Conservation (phyloP, 192 early-diverging fungal species). For the Linnemannia elongata region DNA sequence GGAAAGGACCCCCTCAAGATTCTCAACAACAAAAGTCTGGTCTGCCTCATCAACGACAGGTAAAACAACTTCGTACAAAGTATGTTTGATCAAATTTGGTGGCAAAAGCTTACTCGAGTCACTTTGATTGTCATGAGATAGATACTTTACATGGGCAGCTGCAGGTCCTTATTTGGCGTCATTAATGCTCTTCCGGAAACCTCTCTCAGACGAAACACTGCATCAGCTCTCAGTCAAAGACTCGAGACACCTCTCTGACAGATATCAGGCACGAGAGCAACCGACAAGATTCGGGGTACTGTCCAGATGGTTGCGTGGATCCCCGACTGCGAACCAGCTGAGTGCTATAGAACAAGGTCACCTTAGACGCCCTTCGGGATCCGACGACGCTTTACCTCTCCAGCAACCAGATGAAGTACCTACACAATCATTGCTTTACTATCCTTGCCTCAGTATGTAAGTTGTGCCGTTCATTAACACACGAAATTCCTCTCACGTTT, state of each 20-base stretch:
- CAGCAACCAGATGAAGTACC: neutral
- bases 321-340: conserved; percentile 7
- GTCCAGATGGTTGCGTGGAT: conserved; percentile 40
- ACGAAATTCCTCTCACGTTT: neutral
- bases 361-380: neutral
- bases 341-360: conserved; percentile 18
- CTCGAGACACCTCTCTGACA: conserved; percentile 22
- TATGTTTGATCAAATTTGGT: neutral
- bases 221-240: conserved; percentile 38
- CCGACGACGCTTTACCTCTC: neutral
- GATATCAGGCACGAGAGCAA: conserved; percentile 8
- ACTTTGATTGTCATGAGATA: neutral
- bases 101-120: neutral
- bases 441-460: neutral
- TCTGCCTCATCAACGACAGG: conserved; percentile 50
- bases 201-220: conserved; percentile 61
- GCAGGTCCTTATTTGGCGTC: conserved; percentile 74
- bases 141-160: conserved; percentile 73
- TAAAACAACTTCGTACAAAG: neutral
- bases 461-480: neutral
- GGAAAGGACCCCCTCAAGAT: conserved; percentile 39
- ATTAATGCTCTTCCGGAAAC: conserved; percentile 65
- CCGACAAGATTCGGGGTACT: conserved; percentile 31
- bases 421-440: neutral
- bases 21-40: conserved; percentile 41